These are phyloP conservation scores for Tuber calosporum DNA, from an alignment of 495 filamentous ascomycete genomes.

Conservation along the genomic window DNA sequence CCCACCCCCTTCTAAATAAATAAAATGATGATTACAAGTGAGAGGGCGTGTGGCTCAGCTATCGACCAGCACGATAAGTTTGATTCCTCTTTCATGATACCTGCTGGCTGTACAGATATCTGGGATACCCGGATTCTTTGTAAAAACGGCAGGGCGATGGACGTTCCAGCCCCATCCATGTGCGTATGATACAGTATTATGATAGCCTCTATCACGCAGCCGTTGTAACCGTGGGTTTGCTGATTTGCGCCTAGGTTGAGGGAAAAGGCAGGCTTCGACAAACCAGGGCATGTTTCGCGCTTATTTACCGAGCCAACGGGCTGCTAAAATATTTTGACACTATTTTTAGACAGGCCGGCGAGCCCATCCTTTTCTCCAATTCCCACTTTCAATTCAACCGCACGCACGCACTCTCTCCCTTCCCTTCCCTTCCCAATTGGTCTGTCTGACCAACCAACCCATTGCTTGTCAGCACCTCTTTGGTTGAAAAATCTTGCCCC, in stretches of 20 bases:
- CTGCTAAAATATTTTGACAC: not conserved
- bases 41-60: not conserved
- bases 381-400: not conserved
- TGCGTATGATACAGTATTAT: too few relatives aligned
- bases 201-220: not conserved
- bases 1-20: not conserved
- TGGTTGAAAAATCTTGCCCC: not conserved
- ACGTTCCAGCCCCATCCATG: not conserved
- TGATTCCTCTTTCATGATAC: not conserved
- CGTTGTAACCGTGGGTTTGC: not conserved
- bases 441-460: not conserved
- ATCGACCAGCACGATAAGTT: not conserved
- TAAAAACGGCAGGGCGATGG: not conserved
- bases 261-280: not conserved
- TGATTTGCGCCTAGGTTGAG: not conserved
- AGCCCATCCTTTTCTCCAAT: not conserved
- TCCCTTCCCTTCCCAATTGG: not conserved
- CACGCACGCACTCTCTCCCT: too few relatives aligned
- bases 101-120: not conserved
- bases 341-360: not conserved
- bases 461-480: conserved; percentile 2
- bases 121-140: not conserved
- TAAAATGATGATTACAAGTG: not conserved
- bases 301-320: not conserved
- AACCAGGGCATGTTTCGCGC: not conserved